Conservation (phyloP, 768 basidiomycete species). For the Tubosaeta sp. region DNA sequence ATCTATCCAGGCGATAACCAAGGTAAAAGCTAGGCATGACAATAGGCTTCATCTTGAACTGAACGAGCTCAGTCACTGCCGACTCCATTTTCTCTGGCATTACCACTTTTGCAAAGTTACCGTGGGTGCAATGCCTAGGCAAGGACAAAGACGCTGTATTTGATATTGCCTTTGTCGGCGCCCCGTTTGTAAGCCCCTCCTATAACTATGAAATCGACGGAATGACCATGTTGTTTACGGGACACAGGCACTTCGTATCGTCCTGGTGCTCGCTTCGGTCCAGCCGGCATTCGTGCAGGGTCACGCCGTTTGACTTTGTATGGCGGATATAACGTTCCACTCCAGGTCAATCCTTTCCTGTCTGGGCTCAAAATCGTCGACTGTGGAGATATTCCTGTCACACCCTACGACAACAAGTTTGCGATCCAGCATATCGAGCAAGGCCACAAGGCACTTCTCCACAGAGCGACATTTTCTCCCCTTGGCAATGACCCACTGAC, state of each 20-base stretch:
- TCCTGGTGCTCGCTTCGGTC: slow-evolving; percentile 83
- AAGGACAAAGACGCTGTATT: slow-evolving; percentile 52
- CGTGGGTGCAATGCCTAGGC: slow-evolving; percentile 75
- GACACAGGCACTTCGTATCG: slow-evolving; percentile 75
- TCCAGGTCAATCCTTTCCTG: slow-evolving; percentile 67
- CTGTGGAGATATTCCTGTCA: slow-evolving; percentile 76
- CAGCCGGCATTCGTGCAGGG: slow-evolving; percentile 76
- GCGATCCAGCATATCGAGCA: slow-evolving; percentile 74
- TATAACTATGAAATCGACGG: neutral
- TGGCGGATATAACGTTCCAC: slow-evolving; percentile 76
- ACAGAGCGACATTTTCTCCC: slow-evolving; percentile 56
- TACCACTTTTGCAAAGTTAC: slow-evolving; percentile 83
- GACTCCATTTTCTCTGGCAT: slow-evolving; percentile 82
- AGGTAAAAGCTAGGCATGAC: slow-evolving; percentile 33
- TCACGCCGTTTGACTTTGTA: slow-evolving; percentile 71
- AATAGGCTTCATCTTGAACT: neutral
- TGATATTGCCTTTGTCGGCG: slow-evolving; percentile 82
- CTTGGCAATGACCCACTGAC: slow-evolving; percentile 61
- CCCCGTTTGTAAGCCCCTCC: slow-evolving; percentile 54
- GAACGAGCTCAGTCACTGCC: slow-evolving; percentile 50
- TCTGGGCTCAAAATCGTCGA: slow-evolving; percentile 67
- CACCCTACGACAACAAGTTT: slow-evolving; percentile 69
- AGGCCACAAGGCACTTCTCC: slow-evolving; percentile 67
- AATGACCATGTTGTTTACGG: slow-evolving; percentile 26
- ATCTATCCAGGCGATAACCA: slow-evolving; percentile 52